Evolutionary conservation across 2,329 filamentous ascomycete genomes (phyloP).

Genomic region (Camillea tinctor): DNA sequence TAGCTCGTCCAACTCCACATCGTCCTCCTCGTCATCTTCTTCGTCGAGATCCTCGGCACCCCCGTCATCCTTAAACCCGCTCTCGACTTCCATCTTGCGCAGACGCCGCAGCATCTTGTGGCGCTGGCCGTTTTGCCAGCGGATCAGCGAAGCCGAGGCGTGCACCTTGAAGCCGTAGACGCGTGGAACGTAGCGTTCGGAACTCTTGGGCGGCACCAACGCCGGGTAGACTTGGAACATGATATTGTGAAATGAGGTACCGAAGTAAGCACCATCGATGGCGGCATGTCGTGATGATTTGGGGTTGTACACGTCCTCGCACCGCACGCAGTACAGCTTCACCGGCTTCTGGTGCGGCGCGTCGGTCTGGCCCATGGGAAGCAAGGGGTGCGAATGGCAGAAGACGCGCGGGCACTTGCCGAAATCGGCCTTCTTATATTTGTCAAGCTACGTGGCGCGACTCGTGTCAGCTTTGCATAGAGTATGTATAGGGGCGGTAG

Average conservation of each 20-base stretch:
- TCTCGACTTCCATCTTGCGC: slow-evolving; percentile 68
- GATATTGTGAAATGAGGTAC: slow-evolving; percentile 97
- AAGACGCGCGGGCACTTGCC: slow-evolving; percentile 96
- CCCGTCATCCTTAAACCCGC: slow-evolving; percentile 72
- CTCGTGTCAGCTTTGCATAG: too few relatives aligned
- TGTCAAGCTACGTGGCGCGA: slow-evolving; percentile 69
- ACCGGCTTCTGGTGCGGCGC: slow-evolving; percentile 84
- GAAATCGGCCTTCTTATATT: slow-evolving; percentile 98
- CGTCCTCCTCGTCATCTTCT: slow-evolving; percentile 46
- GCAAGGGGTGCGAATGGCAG: slow-evolving; percentile 87
- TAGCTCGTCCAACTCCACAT: slow-evolving; percentile 36
- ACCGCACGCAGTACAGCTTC: slow-evolving; percentile 95
- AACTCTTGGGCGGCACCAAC: slow-evolving; percentile 81
- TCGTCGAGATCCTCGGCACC: slow-evolving; percentile 62
- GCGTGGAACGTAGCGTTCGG: slow-evolving; percentile 81
- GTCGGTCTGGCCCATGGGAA: slow-evolving; percentile 94
- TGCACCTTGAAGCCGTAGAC: slow-evolving; percentile 97
- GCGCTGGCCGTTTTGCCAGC: slow-evolving; percentile 84
- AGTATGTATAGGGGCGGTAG: too few relatives aligned
- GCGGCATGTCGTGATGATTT: slow-evolving; percentile 91
- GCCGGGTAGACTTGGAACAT: slow-evolving; percentile 97
- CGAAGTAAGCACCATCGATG: slow-evolving; percentile 98
- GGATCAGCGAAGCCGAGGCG: slow-evolving; percentile 78
- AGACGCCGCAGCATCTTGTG: slow-evolving; percentile 81
- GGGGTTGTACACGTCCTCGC: slow-evolving; percentile 98